Percentiles rank a stretch among this genome's conserved stretches.
phyloP scores from a whole-genome alignment of 2,329 filamentous ascomycete genomes.

The Penicillium glabrum region DNA sequence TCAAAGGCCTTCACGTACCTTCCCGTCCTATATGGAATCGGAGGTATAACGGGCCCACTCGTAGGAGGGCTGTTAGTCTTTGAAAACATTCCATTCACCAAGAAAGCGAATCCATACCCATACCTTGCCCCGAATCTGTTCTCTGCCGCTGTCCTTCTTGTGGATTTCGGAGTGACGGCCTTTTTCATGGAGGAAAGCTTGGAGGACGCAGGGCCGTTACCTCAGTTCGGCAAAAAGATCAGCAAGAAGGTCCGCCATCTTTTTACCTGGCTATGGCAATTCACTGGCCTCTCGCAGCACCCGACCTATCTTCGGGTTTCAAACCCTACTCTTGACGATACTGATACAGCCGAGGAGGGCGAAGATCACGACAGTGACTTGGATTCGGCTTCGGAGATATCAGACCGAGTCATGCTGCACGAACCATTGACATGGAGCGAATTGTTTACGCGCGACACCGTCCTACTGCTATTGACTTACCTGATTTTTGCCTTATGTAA shows the following conservation, averaged over 20 bases:
- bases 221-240: constrained; percentile 59
- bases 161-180: constrained; percentile 72
- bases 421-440: constrained; percentile 56
- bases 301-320: constrained; percentile 58
- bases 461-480: constrained; percentile 80
- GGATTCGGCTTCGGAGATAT: constrained; percentile 44
- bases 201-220: constrained; percentile 63
- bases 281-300: constrained; percentile 55
- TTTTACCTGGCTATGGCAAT: constrained; percentile 71
- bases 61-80: constrained; percentile 83
- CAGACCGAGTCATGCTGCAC: constrained; percentile 39
- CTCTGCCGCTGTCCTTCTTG: constrained; percentile 67
- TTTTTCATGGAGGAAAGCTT: constrained; percentile 86
- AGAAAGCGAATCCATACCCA: constrained; percentile 63
- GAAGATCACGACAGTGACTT: constrained; percentile 45
- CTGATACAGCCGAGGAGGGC: constrained; percentile 23
- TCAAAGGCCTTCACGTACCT: constrained; percentile 90
- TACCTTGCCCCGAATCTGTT: constrained; percentile 84
- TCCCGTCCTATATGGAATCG: constrained; percentile 92
- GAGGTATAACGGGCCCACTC: constrained; percentile 87
- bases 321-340: constrained; percentile 26
- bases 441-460: constrained; percentile 75
- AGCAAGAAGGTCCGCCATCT: constrained; percentile 58
- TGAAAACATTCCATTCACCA: constrained; percentile 57
- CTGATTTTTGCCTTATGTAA: constrained; percentile 92